These are phyloP conservation scores for Acanthamoeba castellanii DNA, from an alignment of 208 protist genomes.

Conservation along the genomic window DNA sequence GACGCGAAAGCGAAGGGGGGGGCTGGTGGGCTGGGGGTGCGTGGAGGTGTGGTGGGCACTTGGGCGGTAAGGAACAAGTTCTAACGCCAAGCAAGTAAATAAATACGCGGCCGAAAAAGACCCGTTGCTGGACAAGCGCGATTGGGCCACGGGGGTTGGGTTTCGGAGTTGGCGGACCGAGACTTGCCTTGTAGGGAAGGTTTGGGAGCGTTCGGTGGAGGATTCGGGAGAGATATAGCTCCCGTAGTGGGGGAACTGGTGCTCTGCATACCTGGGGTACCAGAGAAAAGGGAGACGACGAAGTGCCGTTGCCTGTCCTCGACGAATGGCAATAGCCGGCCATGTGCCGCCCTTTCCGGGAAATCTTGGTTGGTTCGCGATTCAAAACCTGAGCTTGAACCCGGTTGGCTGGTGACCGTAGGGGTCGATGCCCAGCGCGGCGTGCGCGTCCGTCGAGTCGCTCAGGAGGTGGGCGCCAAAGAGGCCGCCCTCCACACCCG, in stretches of 20 bases:
- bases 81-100: neutral
- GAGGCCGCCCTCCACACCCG: neutral
- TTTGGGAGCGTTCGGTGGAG: neutral
- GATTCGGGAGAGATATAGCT: neutral
- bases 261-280: too few relatives aligned
- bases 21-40: neutral
- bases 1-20: neutral
- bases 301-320: neutral
- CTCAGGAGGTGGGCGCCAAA: neutral
- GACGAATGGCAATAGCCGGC: too few relatives aligned
- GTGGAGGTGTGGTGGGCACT: neutral
- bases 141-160: neutral
- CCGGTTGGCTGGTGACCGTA: slow-evolving; percentile 35
- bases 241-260: too few relatives aligned
- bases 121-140: neutral
- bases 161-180: neutral
- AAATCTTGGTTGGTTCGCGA: neutral
- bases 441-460: neutral
- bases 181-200: neutral
- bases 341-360: neutral
- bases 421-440: slow-evolving; percentile 5
- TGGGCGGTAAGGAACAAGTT: slow-evolving; percentile 18
- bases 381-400: slow-evolving; percentile 31
- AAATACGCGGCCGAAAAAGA: neutral
- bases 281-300: neutral